These are phyloP conservation scores for Boehmeria nivea DNA, from an alignment of 306 rosid genomes.

Conservation along the genomic window DNA sequence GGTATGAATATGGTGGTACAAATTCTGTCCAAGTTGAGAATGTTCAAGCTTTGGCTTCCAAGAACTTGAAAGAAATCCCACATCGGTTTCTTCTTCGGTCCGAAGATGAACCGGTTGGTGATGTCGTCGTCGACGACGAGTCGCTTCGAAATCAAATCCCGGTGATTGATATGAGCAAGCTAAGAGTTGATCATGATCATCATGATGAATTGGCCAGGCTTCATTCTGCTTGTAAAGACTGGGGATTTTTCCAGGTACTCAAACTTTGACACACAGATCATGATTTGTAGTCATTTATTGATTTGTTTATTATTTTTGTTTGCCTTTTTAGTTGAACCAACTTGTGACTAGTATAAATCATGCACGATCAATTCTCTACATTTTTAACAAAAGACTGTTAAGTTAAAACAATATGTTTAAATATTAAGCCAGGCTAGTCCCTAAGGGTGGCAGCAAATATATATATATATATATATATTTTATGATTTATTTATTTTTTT, in stretches of 20 bases:
- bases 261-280: not conserved
- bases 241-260: conserved; percentile 23
- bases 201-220: conserved; percentile 13
- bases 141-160: conserved; percentile 22
- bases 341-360: no score
- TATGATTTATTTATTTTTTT: no score
- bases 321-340: no score
- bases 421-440: no score
- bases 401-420: no score
- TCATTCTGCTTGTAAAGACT: conserved; percentile 22
- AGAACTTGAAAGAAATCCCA: conserved; percentile 17
- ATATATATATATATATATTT: no score
- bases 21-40: conserved; percentile 16
- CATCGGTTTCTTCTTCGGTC: conserved; percentile 3
- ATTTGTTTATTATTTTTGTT: no score
- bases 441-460: no score
- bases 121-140: no score
- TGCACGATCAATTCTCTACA: no score
- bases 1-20: conserved; percentile 3
- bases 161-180: conserved; percentile 16
- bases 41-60: conserved; percentile 23
- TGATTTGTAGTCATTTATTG: no score
- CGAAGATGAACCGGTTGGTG: conserved; percentile 1
- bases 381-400: no score
- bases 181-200: not conserved